Base-by-base conservation (phyloP, 352 stramenopile species). In the Phytopythium helicoides region DNA sequence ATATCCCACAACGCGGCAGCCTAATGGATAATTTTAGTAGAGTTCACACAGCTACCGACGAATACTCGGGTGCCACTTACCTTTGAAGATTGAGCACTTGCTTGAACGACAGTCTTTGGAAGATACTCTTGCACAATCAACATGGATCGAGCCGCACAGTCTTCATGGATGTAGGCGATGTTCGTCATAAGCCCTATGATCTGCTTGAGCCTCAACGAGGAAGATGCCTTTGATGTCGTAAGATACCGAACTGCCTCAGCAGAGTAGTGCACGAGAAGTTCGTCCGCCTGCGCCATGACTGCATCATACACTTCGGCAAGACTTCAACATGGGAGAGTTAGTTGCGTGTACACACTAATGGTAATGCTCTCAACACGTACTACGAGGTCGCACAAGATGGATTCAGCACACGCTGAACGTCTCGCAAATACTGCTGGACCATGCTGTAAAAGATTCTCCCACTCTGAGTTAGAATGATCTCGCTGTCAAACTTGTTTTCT, bases 381-480 rank as follows among this genome's bases (percentile, higher is more conserved):
- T 84, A 69, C 11, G 81, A 91, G 1, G 83, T 89, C 7, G 83
- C 78, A 54, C 79, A 94, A 11, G 83, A 91, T 16, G 83, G 81
- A 52, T 89, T 91, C 31, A 94, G 62, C 40, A 94, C 76, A 1
- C 82, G 81, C 47, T 89, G 81, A 4, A 82, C 58, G 54, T 94
- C 83, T 1, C 83, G 76, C 1, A 94, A 58, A 59, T 86, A 94
- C 54, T 94, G 83, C 44, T 94, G 83, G 3, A 94, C 59, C 46
- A 89, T 78, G 19, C 75, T 87, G 59, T 91, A 92, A 52, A 92
- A 89, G 1, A 68, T 83, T 3, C 80, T 64, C 18, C 79, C 81
- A 50, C 83, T 94, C 44, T 94, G 81, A 7, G 76, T 91, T 50
- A 94, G 62, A n/a, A 85, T 73, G 55, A 94, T 88, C 57, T 92